These are phyloP conservation scores for Populus tomentosa DNA, from an alignment of 441 rosid genomes.

Conservation along the genomic window DNA sequence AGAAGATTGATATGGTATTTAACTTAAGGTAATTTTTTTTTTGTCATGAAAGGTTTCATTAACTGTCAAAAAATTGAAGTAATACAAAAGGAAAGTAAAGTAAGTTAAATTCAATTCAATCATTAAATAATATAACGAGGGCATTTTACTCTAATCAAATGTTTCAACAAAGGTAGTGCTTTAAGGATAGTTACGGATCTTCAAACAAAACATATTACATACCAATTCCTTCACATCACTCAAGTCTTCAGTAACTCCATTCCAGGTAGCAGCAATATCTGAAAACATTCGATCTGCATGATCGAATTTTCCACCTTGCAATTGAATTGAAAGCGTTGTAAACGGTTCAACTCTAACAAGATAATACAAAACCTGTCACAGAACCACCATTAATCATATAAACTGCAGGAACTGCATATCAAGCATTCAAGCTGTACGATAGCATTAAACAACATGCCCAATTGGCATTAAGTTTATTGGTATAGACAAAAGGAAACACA, in stretches of 20 bases:
- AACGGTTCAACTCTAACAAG: conserved; percentile 97
- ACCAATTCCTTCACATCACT: conserved; percentile 99
- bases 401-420: conserved; percentile 9
- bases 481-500: neutral
- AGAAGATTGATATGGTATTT: neutral
- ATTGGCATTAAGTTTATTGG: neutral
- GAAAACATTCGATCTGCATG: conserved; percentile 99
- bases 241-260: conserved; percentile 97
- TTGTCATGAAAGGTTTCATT: neutral
- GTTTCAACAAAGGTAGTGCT: neutral
- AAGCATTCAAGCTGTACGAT: neutral
- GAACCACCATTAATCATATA: conserved; percentile 22
- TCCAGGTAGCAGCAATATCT: conserved; percentile 91
- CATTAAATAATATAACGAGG: neutral
- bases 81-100: neutral
- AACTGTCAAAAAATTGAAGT: neutral
- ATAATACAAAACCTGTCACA: conserved; percentile 84
- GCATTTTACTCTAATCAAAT: neutral
- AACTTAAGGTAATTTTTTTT: neutral
- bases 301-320: conserved; percentile 99
- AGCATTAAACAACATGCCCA: neutral
- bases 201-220: conserved; percentile 26
- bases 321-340: conserved; percentile 92
- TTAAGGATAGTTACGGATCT: neutral
- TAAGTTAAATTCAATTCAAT: neutral